Conservation (phyloP, 257 asterid genomes). For the Capsicum baccatum region DNA sequence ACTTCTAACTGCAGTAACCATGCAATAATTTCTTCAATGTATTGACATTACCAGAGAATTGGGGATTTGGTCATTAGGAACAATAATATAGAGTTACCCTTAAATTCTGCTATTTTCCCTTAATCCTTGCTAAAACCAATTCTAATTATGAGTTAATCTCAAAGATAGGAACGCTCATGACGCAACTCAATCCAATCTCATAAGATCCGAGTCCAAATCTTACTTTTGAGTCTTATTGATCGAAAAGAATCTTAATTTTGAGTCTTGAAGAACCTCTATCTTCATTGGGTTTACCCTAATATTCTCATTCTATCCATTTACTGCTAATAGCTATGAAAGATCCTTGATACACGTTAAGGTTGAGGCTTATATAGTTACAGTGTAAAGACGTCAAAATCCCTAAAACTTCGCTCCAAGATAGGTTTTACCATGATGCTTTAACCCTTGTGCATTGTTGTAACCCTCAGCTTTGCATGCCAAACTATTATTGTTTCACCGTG, state of each 20-base stretch:
- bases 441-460: not conserved
- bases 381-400: not conserved
- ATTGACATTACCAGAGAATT: slow-evolving; percentile 6
- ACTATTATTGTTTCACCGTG: not conserved
- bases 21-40: not conserved
- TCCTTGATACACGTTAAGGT: not conserved
- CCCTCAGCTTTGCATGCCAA: not conserved
- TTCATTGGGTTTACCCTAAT: slow-evolving; percentile 6
- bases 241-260: not conserved
- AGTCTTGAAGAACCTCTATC: not conserved
- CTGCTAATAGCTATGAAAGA: not conserved
- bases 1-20: slow-evolving; percentile 4
- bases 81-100: not conserved
- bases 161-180: slow-evolving; percentile 12
- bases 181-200: slow-evolving; percentile 6
- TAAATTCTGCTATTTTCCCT: not conserved
- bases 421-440: not conserved
- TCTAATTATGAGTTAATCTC: not conserved
- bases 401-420: not conserved
- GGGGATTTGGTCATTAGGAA: slow-evolving; percentile 17
- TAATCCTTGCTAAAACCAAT: not conserved
- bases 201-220: not conserved
- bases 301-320: not conserved
- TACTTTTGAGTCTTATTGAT: not conserved
- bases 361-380: not conserved